phyloP scores from a whole-genome alignment of 2,329 filamentous ascomycete genomes.

The Aureobasidium leucospermi region DNA sequence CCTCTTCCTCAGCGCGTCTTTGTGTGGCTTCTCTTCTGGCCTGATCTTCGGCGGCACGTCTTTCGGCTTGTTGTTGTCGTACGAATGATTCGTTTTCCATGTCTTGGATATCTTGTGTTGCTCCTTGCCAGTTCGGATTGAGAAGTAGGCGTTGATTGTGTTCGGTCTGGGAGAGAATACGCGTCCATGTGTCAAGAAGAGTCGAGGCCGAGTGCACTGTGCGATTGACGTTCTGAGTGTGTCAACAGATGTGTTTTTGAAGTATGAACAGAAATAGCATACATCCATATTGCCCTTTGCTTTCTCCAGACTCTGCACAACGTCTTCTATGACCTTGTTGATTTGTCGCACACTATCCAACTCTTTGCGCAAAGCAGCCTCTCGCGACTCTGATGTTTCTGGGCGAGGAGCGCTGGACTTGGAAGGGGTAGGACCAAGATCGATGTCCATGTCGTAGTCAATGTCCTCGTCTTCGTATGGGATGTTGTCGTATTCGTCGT shows the following conservation, averaged over 20 bases:
- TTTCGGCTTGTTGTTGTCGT: conserved; percentile 69
- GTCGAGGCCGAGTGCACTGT: conserved; percentile 84
- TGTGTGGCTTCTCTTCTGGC: conserved; percentile 63
- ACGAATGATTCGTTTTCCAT: conserved; percentile 71
- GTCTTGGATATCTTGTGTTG: conserved; percentile 77
- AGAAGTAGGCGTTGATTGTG: conserved; percentile 91
- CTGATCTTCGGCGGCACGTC: conserved; percentile 70
- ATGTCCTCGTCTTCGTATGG: conserved; percentile 10
- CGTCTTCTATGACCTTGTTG: conserved; percentile 77
- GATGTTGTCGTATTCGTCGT: conserved; percentile 43
- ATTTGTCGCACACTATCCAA: conserved; percentile 76
- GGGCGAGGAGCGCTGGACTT: conserved; percentile 23
- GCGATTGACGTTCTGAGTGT: conserved; percentile 63
- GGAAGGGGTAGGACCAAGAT: conserved; percentile 5
- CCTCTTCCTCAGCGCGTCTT: conserved; percentile 44
- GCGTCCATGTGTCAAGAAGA: conserved; percentile 89
- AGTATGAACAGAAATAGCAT: conserved; percentile 24
- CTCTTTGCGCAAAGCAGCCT: conserved; percentile 68
- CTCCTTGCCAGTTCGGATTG: conserved; percentile 82
- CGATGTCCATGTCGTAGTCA: conserved; percentile 12
- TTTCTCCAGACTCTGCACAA: conserved; percentile 63
- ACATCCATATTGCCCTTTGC: conserved; percentile 73
- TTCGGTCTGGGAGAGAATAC: conserved; percentile 92
- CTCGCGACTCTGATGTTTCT: conserved; percentile 60
- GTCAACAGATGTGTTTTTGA: background rate